Percentiles rank a stretch among this genome's conserved stretches.
Conservation (phyloP, 148 eudicot genomes). For the Rhododendron mucronatum region DNA sequence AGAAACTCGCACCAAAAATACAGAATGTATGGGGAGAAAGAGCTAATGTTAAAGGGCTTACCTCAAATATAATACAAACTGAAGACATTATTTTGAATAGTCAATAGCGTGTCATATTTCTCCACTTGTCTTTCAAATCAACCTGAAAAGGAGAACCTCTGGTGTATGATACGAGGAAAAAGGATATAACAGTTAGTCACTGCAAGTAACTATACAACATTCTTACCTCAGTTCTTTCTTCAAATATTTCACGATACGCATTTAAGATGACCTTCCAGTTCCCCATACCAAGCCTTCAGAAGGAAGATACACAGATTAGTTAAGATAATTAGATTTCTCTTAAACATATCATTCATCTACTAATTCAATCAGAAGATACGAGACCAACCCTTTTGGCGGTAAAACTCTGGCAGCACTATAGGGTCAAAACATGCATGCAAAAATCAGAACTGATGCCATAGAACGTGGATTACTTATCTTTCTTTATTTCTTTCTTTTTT, state of each 20-base stretch:
- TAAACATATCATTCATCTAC: background rate
- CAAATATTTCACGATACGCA: slow-evolving; percentile 32
- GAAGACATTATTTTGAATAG: background rate
- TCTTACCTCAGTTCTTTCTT: slow-evolving; percentile 56
- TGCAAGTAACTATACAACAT: background rate
- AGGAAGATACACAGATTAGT: background rate
- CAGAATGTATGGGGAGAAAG: background rate
- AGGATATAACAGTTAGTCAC: background rate
- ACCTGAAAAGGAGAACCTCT: slow-evolving; percentile 24
- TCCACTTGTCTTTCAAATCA: slow-evolving; percentile 89
- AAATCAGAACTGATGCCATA: background rate
- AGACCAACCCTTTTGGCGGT: background rate
- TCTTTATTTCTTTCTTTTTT: background rate
- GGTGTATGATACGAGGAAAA: background rate
- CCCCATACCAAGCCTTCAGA: slow-evolving; percentile 51
- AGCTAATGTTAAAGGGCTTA: background rate
- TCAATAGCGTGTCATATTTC: slow-evolving; percentile 40
- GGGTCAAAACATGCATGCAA: background rate
- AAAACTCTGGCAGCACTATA: background rate
- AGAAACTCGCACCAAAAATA: background rate
- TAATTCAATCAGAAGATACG: slow-evolving; percentile 1
- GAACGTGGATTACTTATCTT: background rate
- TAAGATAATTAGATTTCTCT: background rate
- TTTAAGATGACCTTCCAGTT: slow-evolving; percentile 53
- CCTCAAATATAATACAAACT: background rate